phyloP scores from a whole-genome alignment of 441 rosid species.

The Hura crepitans region DNA sequence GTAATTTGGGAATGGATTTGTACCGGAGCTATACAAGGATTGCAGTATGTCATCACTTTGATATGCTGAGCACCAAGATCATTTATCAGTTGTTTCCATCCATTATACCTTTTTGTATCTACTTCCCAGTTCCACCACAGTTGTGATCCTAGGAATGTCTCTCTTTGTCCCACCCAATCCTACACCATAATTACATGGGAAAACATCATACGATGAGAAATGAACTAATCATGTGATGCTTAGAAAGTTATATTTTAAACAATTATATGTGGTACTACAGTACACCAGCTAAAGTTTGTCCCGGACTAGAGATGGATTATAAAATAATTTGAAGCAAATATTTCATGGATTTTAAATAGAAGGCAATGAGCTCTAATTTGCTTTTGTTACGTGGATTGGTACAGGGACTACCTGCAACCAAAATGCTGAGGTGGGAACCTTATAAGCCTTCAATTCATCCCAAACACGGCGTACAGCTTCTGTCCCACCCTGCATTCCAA shows the following conservation, averaged over 20 bases:
- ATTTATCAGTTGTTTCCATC: constrained; percentile 49
- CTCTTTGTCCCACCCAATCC: constrained; percentile 75
- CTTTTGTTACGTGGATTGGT: neutral
- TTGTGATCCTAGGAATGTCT: constrained; percentile 61
- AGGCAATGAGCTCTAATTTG: neutral
- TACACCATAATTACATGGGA: constrained; percentile 22
- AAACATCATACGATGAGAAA: constrained; percentile 10
- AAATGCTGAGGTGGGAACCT: constrained; percentile 65
- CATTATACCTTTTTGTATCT: constrained; percentile 46
- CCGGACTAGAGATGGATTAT: neutral
- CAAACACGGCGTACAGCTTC: constrained; percentile 44
- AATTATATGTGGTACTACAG: neutral
- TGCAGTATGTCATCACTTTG: constrained; percentile 71
- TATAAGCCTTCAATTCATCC: constrained; percentile 39
- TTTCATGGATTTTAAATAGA: constrained; percentile 3
- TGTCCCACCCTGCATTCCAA: constrained; percentile 76
- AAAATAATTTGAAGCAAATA: neutral
- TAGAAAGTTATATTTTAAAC: neutral
- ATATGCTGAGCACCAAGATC: constrained; percentile 48
- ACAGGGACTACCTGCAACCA: constrained; percentile 60
- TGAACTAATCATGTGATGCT: neutral
- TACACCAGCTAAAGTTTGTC: neutral
- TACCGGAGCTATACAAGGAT: constrained; percentile 71
- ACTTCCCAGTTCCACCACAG: constrained; percentile 88
- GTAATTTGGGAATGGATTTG: constrained; percentile 11